phyloP scores from a whole-genome alignment of 2,329 filamentous ascomycete genomes.

The Botrytis sinoallii region DNA sequence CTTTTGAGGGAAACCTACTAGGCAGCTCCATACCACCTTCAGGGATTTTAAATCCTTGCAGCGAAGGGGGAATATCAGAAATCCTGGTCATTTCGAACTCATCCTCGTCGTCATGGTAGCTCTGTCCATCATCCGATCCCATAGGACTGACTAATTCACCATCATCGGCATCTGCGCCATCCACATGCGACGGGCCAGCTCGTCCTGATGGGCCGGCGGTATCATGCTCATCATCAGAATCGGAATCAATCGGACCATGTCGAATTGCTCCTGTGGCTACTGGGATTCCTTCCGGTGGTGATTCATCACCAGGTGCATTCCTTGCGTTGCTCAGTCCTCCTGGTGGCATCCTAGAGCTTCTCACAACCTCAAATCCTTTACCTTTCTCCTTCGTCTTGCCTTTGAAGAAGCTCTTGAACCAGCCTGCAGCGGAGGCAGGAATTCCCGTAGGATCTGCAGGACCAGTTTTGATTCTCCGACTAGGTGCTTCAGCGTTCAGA shows the following conservation, averaged over 20 bases:
- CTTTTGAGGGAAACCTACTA: constrained; percentile 59
- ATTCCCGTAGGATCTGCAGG: constrained; percentile 92
- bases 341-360: constrained; percentile 82
- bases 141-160: constrained; percentile 33
- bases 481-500: constrained; percentile 75
- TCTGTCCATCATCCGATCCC: constrained; percentile 44
- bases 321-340: constrained; percentile 54
- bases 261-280: constrained; percentile 45
- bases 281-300: constrained; percentile 63
- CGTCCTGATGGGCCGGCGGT: constrained; percentile 35
- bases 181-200: constrained; percentile 40
- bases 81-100: constrained; percentile 44
- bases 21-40: constrained; percentile 46
- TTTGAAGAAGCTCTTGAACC: constrained; percentile 76
- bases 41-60: constrained; percentile 56
- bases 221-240: constrained; percentile 45
- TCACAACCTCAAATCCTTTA: constrained; percentile 95
- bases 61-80: constrained; percentile 50
- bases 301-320: constrained; percentile 60
- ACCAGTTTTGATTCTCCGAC: constrained; percentile 84
- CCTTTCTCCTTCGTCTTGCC: constrained; percentile 90
- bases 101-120: constrained; percentile 46
- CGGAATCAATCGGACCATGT: constrained; percentile 62
- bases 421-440: constrained; percentile 83
- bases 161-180: constrained; percentile 22